phyloP scores from a whole-genome alignment of 768 basidiomycete species.

The Xerocomellus intermedius region DNA sequence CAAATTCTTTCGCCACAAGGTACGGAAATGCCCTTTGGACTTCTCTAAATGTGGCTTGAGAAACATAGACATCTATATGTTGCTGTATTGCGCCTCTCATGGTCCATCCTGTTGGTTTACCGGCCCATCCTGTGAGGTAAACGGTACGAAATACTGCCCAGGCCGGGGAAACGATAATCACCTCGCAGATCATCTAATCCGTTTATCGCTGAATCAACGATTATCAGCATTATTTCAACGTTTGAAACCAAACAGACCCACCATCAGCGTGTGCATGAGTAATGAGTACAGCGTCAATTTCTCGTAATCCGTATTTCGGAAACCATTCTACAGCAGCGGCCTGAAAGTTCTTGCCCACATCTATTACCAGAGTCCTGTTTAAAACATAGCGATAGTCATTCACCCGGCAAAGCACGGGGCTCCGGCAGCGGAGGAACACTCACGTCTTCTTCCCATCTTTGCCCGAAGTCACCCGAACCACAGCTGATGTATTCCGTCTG shows the following conservation, averaged over 20 bases:
- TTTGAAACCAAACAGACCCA: constrained; percentile 18
- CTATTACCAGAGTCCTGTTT: constrained; percentile 72
- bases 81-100: constrained; percentile 59
- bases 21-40: constrained; percentile 79
- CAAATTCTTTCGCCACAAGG: constrained; percentile 69
- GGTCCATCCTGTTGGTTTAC: constrained; percentile 62
- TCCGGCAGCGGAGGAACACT: constrained; percentile 21
- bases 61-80: constrained; percentile 74
- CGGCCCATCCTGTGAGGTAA: constrained; percentile 1
- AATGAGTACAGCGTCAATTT: constrained; percentile 73
- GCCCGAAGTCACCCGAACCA: constrained; percentile 47
- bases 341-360: constrained; percentile 85
- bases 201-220: constrained; percentile 63
- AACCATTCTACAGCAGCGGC: constrained; percentile 53
- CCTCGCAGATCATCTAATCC: constrained; percentile 88
- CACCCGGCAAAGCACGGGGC: constrained; percentile 1
- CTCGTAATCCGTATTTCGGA: constrained; percentile 70
- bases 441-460: constrained; percentile 48
- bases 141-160: background rate
- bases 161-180: constrained; percentile 27
- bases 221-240: background rate
- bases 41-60: constrained; percentile 60
- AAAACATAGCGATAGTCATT: background rate
- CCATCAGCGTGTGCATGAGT: constrained; percentile 90
- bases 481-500: constrained; percentile 78